Percentiles rank a stretch among this genome's conserved stretches.
Conservation (phyloP, 208 protist species). For the Acanthamoeba polyphaga region DNA sequence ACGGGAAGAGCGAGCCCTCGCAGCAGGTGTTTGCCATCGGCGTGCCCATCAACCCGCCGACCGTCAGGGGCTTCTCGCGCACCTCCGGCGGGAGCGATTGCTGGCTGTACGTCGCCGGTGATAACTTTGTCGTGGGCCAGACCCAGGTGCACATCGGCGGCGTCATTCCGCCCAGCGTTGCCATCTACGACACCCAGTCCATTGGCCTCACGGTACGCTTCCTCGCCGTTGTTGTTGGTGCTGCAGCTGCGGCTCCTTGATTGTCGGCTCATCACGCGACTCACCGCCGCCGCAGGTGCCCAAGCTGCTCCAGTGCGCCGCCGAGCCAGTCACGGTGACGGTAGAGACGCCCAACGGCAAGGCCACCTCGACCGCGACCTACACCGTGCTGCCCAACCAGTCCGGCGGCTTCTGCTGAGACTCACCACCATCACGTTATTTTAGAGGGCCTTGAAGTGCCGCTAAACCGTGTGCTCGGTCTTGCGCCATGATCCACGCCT, state of each 20-base stretch:
- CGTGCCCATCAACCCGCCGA: slow-evolving; percentile 46
- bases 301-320: background rate
- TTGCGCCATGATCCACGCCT: too few species aligned
- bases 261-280: too few species aligned
- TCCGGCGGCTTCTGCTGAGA: background rate
- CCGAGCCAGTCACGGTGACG: background rate
- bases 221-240: background rate
- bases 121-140: slow-evolving; percentile 32
- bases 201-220: slow-evolving; percentile 11
- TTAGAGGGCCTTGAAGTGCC: too few species aligned
- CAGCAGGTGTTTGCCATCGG: background rate
- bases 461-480: too few species aligned
- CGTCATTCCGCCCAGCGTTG: background rate
- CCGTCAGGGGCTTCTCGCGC: background rate
- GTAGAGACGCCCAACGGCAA: background rate
- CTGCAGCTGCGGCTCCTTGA: background rate
- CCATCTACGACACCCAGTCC: slow-evolving; percentile 29
- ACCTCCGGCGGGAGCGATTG: background rate
- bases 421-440: too few species aligned
- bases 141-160: slow-evolving; percentile 32
- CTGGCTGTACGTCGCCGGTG: slow-evolving; percentile 1
- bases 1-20: slow-evolving; percentile 26
- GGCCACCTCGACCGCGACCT: background rate
- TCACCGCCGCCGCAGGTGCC: background rate
- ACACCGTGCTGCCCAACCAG: background rate